A percentile compares a stretch with the other conserved stretches of the same genome.
phyloP scores from a whole-genome alignment of 257 asterid species.

The Fraxinus anomala region DNA sequence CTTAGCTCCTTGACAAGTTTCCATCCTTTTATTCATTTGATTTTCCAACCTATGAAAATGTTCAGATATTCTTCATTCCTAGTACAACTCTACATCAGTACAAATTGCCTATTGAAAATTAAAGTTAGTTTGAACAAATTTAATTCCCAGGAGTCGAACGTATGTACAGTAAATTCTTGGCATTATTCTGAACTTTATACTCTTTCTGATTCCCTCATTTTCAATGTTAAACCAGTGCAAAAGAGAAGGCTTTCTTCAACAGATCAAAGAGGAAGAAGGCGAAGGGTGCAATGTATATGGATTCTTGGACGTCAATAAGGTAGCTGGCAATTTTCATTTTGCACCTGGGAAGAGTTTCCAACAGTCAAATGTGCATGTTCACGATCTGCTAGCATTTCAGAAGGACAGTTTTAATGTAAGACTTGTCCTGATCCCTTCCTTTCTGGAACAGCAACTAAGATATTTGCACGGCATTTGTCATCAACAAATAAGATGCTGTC shows the following conservation, averaged over 20 bases:
- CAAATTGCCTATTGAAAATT: background rate
- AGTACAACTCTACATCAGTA: constrained; percentile 17
- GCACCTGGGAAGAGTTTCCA: constrained; percentile 99
- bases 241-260: constrained; percentile 96
- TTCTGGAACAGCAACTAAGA: constrained; percentile 4
- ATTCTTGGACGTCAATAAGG: constrained; percentile 90
- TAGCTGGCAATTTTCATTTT: constrained; percentile 96
- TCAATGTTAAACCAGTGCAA: constrained; percentile 60
- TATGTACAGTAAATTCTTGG: background rate
- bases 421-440: constrained; percentile 23
- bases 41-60: constrained; percentile 7
- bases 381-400: constrained; percentile 85
- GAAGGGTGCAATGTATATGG: constrained; percentile 96
- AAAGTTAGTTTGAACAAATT: background rate
- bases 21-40: constrained; percentile 1
- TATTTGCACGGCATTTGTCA: background rate
- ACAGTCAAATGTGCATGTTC: constrained; percentile 85
- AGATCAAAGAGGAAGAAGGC: constrained; percentile 90
- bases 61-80: constrained; percentile 12
- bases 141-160: background rate
- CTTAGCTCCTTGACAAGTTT: background rate
- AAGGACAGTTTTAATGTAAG: constrained; percentile 97
- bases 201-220: constrained; percentile 23
- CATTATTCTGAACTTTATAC: constrained; percentile 17
- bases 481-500: constrained; percentile 2